Evolutionary conservation across 1,139 yeast species (phyloP).

Genomic region (Spencermartinsiella ligniputridi): DNA sequence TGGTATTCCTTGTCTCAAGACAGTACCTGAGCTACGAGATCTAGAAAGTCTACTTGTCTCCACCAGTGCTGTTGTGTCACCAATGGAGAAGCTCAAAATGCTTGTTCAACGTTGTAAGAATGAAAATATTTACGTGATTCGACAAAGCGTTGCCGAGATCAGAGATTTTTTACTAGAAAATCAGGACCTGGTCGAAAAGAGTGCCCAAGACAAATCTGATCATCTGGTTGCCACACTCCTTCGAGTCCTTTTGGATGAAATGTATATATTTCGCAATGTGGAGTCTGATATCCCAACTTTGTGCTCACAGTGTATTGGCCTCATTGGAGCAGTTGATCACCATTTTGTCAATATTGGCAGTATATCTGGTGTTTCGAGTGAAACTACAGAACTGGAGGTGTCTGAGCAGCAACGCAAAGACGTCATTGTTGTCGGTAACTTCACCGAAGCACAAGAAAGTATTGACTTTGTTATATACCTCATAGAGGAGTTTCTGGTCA

Average conservation of each 20-base stretch:
- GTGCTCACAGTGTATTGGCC: constrained; percentile 67
- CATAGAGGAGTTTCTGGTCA: constrained; percentile 64
- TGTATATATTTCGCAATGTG: constrained; percentile 44
- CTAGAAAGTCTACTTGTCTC: constrained; percentile 12
- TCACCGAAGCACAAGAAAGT: constrained; percentile 59
- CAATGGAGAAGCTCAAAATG: constrained; percentile 11
- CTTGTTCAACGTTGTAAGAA: constrained; percentile 50
- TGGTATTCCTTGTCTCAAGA: constrained; percentile 25
- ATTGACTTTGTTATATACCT: constrained; percentile 61
- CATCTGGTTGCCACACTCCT: constrained; percentile 43
- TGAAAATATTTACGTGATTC: constrained; percentile 71
- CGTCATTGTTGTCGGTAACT: constrained; percentile 53
- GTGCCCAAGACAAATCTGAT: constrained; percentile 27
- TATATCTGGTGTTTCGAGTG: constrained; percentile 3
- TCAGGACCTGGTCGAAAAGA: constrained; percentile 45
- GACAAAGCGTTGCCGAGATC: constrained; percentile 72
- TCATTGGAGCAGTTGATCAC: constrained; percentile 76
- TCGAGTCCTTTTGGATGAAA: constrained; percentile 53
- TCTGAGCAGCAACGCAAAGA: constrained; percentile 30
- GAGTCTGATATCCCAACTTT: constrained; percentile 49
- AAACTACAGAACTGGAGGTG: constrained; percentile 33
- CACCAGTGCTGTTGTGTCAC: constrained; percentile 2
- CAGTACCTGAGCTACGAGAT: constrained; percentile 22
- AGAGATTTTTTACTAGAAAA: constrained; percentile 45
- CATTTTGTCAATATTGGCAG: constrained; percentile 46